These are phyloP conservation scores for Salvia rosmarinus DNA, from an alignment of 257 asterid genomes.

Conservation along the genomic window DNA sequence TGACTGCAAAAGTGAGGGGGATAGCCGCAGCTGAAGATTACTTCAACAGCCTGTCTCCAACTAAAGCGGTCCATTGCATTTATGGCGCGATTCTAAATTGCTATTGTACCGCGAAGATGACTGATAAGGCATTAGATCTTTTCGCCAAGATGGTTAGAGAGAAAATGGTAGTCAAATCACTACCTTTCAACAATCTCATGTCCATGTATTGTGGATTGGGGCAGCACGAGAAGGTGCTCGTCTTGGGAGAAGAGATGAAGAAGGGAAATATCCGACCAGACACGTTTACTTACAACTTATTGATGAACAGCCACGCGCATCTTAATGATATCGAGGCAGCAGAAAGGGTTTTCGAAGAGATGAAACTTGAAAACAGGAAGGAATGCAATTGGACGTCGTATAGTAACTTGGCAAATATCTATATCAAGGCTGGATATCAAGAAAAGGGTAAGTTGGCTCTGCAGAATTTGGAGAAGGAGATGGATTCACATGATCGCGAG, in stretches of 20 bases:
- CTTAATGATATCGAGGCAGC: constrained; percentile 68
- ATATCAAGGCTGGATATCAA: constrained; percentile 50
- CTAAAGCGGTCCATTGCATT: constrained; percentile 45
- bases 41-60: constrained; percentile 52
- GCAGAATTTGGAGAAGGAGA: constrained; percentile 55
- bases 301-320: constrained; percentile 62
- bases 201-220: constrained; percentile 54
- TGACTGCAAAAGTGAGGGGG: constrained; percentile 62
- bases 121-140: constrained; percentile 56
- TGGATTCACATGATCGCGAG: constrained; percentile 53
- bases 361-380: constrained; percentile 48
- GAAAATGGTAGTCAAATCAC: constrained; percentile 41
- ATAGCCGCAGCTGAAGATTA: constrained; percentile 73
- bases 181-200: constrained; percentile 70
- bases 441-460: constrained; percentile 75
- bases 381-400: constrained; percentile 72
- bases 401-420: constrained; percentile 69
- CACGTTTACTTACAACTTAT: constrained; percentile 63
- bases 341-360: constrained; percentile 74
- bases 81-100: constrained; percentile 73
- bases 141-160: constrained; percentile 55
- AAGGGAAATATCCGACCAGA: constrained; percentile 46
- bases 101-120: constrained; percentile 67
- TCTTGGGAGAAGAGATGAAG: constrained; percentile 64
- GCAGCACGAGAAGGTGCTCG: constrained; percentile 59